Evolutionary conservation across 2,329 filamentous ascomycete genomes (phyloP).

Genomic region (Colletotrichum gigasporum): DNA sequence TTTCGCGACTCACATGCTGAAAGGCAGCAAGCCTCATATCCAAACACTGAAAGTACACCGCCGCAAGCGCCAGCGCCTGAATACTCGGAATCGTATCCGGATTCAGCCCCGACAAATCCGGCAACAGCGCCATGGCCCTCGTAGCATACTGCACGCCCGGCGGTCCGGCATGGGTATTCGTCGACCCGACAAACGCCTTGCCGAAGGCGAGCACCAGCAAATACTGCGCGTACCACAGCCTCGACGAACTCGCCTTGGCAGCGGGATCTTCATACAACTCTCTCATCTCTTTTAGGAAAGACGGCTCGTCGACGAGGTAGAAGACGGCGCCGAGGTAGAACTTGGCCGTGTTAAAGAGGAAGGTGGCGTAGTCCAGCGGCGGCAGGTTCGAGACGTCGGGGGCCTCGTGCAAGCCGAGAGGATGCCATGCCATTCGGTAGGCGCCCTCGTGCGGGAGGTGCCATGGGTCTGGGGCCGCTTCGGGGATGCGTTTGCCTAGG

Average conservation of each 20-base stretch:
- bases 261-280: conserved; percentile 36
- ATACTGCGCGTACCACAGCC: conserved; percentile 44
- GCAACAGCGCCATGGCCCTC: conserved; percentile 48
- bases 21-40: conserved; percentile 50
- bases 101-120: conserved; percentile 44
- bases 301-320: conserved; percentile 36
- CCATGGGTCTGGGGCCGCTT: conserved; percentile 43
- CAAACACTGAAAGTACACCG: conserved; percentile 50
- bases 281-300: conserved; percentile 32
- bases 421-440: conserved; percentile 39
- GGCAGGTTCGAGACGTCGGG: conserved; percentile 39
- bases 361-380: conserved; percentile 35
- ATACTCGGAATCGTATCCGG: conserved; percentile 42
- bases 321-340: conserved; percentile 37
- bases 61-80: conserved; percentile 45
- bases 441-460: conserved; percentile 43
- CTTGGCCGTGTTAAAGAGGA: conserved; percentile 37
- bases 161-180: conserved; percentile 39
- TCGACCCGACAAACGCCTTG: conserved; percentile 39
- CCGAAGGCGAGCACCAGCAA: conserved; percentile 44
- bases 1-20: conserved; percentile 48
- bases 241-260: conserved; percentile 29
- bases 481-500: conserved; percentile 42
- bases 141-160: conserved; percentile 49
- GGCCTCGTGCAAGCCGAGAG: conserved; percentile 35